Evolutionary conservation across 2,329 filamentous ascomycete genomes (phyloP), one percentile per base, ranked within the genome.

Genomic region (Penicillium sp.): DNA sequence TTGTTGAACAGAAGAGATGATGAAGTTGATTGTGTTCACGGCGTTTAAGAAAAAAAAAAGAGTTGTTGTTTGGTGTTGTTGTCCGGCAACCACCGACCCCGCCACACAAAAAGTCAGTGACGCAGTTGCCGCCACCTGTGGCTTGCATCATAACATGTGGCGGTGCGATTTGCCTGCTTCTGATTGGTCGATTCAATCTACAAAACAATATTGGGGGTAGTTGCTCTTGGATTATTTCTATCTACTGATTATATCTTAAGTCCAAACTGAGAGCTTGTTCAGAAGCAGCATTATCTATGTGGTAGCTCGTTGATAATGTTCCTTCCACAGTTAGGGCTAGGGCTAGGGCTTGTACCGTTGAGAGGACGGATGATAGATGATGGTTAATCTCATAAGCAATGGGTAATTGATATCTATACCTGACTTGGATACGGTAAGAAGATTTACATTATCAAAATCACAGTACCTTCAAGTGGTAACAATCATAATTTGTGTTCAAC

Each of bases 31-130:
- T 40, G 20, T n/a, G 33, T 49, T 49, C 46, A 47, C 26, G 14
- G 49, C 33, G 35, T 40, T 14, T 21, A 14, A 42, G 49, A 43
- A 33, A 51, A 30, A 47, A 43, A 47, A 48, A 55, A 38, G 35
- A 47, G 24, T 50, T 35, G 45, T 33, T 55, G 35, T 58, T 54
- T 54, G 23, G 43, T 35, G 16, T 43, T 52, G 58, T 60, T 60
- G 58, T 58, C 59, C 47, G 51, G 59, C 59, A 59, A 61, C 59
- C 42, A 40, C 23, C 18, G 47, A 48, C 57, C 48, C 52, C 49
- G 49, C 51, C 53, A 48, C 46, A 26, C 3, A 23, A 42, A 35
- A 23, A 38, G 26, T n/a, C 14, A 48, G 52, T 55, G 52, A 55
- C 52, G 52, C 52, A 55, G 38, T 1, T 47, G 6, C 7, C 52